Evolutionary conservation across 2,329 filamentous ascomycete species (phyloP).

Genomic region (Setomelanomma holmii): DNA sequence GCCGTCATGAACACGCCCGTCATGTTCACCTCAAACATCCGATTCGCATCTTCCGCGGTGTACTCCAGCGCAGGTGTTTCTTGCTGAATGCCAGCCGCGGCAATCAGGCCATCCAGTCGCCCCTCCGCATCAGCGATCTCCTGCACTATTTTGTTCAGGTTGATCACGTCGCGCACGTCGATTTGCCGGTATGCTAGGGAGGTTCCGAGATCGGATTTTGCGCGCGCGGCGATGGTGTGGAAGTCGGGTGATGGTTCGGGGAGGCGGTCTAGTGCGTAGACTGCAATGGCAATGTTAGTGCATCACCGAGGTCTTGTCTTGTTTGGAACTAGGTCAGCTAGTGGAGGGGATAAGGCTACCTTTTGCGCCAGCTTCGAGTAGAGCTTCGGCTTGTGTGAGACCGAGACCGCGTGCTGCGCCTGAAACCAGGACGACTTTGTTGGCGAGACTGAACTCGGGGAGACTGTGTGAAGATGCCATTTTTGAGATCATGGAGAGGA

Average conservation of each 20-base stretch:
- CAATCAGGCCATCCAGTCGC: conserved; percentile 79
- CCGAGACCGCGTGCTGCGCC: conserved; percentile 76
- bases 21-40: conserved; percentile 68
- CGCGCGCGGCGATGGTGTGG: conserved; percentile 67
- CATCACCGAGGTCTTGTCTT: too few species aligned
- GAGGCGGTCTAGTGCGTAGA: conserved; percentile 72
- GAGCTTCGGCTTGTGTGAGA: conserved; percentile 74
- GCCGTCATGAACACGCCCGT: conserved; percentile 70
- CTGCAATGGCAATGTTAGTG: conserved; percentile 47
- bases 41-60: conserved; percentile 65
- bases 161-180: conserved; percentile 76
- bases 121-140: conserved; percentile 74
- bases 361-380: conserved; percentile 77
- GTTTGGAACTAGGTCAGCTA: background rate
- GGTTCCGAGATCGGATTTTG: conserved; percentile 69
- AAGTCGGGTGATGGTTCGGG: conserved; percentile 68
- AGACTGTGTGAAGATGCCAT: conserved; percentile 50
- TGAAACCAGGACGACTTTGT: conserved; percentile 74
- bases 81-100: conserved; percentile 79
- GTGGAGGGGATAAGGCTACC: conserved; percentile 46
- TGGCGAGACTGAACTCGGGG: conserved; percentile 77
- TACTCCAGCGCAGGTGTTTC: conserved; percentile 86
- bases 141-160: conserved; percentile 71
- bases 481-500: background rate
- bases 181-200: conserved; percentile 77